Conservation (phyloP, 345 rosid genomes). For the Linum trigynum region DNA sequence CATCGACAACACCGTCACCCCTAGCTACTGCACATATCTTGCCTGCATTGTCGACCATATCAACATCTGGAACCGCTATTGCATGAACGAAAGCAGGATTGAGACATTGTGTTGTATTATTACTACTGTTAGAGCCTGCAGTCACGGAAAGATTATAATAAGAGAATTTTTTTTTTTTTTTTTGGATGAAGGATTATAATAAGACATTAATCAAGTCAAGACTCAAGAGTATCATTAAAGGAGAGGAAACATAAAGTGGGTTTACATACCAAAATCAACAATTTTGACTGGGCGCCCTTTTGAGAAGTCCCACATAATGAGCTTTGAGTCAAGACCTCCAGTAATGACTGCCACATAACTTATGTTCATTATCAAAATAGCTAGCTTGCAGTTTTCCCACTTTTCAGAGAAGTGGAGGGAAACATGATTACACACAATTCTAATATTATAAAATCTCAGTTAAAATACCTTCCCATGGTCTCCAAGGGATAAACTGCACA, state of each 20-base stretch:
- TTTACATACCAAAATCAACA: constrained; percentile 57
- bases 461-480: constrained; percentile 84
- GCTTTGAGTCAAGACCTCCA: constrained; percentile 89
- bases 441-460: constrained; percentile 4
- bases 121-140: constrained; percentile 37
- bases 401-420: not conserved
- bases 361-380: not conserved
- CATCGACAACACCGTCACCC: constrained; percentile 71
- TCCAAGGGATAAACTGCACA: constrained; percentile 90
- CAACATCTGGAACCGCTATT: constrained; percentile 62
- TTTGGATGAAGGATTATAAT: too few species aligned
- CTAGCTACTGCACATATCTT: constrained; percentile 66
- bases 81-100: constrained; percentile 94
- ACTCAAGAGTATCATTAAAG: too few species aligned
- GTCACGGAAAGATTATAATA: constrained; percentile 1
- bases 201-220: too few species aligned
- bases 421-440: not conserved
- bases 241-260: not conserved
- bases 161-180: not conserved
- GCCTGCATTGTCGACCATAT: constrained; percentile 55
- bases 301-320: constrained; percentile 89
- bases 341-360: constrained; percentile 44
- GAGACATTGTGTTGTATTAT: constrained; percentile 45
- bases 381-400: not conserved
- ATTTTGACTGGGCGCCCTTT: constrained; percentile 60